A percentile compares a stretch with the other conserved stretches of the same genome.
phyloP scores from a whole-genome alignment of 1,284 basidiomycete species.

The Ustilago cynodontis region DNA sequence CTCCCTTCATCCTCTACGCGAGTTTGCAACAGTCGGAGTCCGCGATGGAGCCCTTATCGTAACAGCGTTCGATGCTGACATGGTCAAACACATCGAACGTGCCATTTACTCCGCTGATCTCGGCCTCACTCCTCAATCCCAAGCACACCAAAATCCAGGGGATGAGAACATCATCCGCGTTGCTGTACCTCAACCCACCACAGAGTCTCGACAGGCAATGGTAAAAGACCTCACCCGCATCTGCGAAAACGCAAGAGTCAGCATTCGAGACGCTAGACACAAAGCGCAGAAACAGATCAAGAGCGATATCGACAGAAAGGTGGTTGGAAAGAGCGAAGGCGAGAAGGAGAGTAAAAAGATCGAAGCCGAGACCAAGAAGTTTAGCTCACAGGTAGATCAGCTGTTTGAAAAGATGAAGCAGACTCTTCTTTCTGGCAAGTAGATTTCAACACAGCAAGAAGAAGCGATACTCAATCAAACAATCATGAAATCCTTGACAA shows the following conservation, averaged over 20 bases:
- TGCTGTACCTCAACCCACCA: conserved; percentile 64
- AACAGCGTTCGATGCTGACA: conserved; percentile 62
- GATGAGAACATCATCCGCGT: conserved; percentile 63
- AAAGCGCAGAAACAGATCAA: conserved; percentile 67
- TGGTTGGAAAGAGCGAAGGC: conserved; percentile 61
- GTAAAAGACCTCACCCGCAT: conserved; percentile 62
- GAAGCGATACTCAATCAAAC: not conserved
- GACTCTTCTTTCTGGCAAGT: conserved; percentile 33
- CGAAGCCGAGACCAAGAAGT: conserved; percentile 61
- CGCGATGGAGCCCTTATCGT: conserved; percentile 62
- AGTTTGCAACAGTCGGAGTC: conserved; percentile 67
- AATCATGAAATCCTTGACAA: not conserved
- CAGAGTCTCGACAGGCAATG: conserved; percentile 62
- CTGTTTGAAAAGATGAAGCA: conserved; percentile 61
- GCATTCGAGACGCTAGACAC: conserved; percentile 62
- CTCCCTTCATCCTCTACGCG: conserved; percentile 54
- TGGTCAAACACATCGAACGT: conserved; percentile 66
- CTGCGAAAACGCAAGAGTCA: conserved; percentile 66
- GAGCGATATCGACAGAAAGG: conserved; percentile 60
- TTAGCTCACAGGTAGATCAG: conserved; percentile 50
- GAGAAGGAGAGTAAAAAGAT: conserved; percentile 58
- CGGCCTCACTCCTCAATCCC: conserved; percentile 59
- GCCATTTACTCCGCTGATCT: conserved; percentile 63
- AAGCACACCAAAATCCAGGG: conserved; percentile 35
- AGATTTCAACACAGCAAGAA: not conserved